These are phyloP conservation scores for Lophium mytilinum DNA, from an alignment of 495 filamentous ascomycete species.

Conservation along the genomic window DNA sequence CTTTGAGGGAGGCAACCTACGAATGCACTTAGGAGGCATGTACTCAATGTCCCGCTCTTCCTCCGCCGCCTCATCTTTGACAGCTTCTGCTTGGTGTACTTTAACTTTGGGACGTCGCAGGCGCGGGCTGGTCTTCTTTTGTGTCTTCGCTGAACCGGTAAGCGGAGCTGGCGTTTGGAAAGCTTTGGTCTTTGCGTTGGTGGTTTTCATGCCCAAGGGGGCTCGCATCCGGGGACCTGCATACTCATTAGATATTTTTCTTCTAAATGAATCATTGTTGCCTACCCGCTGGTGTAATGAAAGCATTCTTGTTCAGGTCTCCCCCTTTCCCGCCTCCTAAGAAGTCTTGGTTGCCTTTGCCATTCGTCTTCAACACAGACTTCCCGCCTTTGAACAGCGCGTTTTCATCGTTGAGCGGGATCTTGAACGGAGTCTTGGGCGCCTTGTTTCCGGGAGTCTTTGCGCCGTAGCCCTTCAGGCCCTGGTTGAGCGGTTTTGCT, in stretches of 20 bases:
- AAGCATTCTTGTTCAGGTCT: constrained; percentile 50
- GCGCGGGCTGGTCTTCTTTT: constrained; percentile 45
- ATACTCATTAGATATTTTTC: neutral
- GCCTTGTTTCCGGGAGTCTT: constrained; percentile 73
- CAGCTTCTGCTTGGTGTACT: constrained; percentile 37
- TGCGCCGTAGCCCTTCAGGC: constrained; percentile 50
- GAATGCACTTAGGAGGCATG: constrained; percentile 58
- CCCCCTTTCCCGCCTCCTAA: constrained; percentile 46
- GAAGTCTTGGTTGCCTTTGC: constrained; percentile 59
- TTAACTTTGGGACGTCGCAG: constrained; percentile 39
- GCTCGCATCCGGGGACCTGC: constrained; percentile 65
- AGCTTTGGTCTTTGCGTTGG: constrained; percentile 77
- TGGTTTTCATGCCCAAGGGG: constrained; percentile 85
- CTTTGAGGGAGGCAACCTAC: neutral
- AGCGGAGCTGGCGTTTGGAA: constrained; percentile 54
- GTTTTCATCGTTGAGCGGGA: constrained; percentile 86
- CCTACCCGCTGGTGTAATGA: constrained; percentile 79
- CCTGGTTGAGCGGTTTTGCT: constrained; percentile 69
- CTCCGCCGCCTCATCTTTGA: constrained; percentile 47
- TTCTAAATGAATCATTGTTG: neutral
- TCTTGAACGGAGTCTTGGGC: constrained; percentile 77
- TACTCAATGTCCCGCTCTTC: constrained; percentile 68
- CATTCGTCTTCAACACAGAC: constrained; percentile 49
- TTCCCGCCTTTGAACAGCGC: constrained; percentile 54
- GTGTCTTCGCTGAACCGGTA: constrained; percentile 37